Evolutionary conservation across 2,329 filamentous ascomycete species (phyloP), one percentile per base, ranked within the genome.

Genomic region (Cercospora sesami): DNA sequence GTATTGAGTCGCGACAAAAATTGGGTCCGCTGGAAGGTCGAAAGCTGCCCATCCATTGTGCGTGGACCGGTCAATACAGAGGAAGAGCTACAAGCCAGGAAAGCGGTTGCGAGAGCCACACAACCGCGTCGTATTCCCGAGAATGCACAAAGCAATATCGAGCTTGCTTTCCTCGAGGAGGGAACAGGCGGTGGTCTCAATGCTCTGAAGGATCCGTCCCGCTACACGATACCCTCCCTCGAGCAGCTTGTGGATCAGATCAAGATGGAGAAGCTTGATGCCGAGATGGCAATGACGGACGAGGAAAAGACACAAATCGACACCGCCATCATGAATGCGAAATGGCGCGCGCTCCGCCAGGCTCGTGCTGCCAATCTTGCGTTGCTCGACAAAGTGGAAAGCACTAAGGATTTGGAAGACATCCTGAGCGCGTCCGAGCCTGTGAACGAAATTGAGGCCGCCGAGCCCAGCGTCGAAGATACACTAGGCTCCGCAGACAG

Each of bases 11-110:
- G 95, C 71, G 95, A 99, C 80, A 98, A 97, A 83, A 97, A 98
- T 78, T 99, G 96, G 96, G 93, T 96, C 55, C 90, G 93, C 70
- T 99, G 95, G 95, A 99, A 99, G 81, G 90, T 94, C 68, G 93
- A 97, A 78, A 92, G 90, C 73, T 99, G 95, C 78, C 92, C 93
- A 26, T 87, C 90, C 5, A 98, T 99, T 75, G 89, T 94, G 76
- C 87, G 88, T 68, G 87, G 91, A 23, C 83, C 92, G 10, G 86
- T 98, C 31, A 85, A 89, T 2, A 85, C 90, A 0, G 81, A 87
- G 30, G 86, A 90, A 58, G 94, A 93, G 77, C 80, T 89, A 45
- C 86, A 89, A 64, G 90, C 93, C 26, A 91, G 90, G 77, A 82
- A 85, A 31, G 83, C 86, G 57, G 89, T 89, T 85, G 86, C 70